phyloP scores from a whole-genome alignment of 2,329 filamentous ascomycete species.

The Trichoderma brevicompactum region DNA sequence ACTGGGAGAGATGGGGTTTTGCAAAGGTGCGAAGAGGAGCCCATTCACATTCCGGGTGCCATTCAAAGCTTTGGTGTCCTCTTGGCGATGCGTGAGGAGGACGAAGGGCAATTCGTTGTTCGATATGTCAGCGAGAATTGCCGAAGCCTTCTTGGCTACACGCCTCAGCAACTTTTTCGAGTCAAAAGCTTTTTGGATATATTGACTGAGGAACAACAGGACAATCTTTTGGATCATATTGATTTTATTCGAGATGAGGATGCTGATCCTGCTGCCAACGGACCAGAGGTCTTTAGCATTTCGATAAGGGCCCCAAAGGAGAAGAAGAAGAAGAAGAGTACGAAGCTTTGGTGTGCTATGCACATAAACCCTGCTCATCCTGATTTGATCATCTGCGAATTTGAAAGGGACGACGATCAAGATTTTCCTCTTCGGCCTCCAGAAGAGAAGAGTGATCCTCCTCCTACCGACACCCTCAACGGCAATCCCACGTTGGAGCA shows the following conservation, averaged over 20 bases:
- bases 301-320: constrained; percentile 64
- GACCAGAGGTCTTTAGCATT: constrained; percentile 84
- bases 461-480: constrained; percentile 74
- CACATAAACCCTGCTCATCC: constrained; percentile 72
- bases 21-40: constrained; percentile 87
- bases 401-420: constrained; percentile 80
- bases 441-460: constrained; percentile 53
- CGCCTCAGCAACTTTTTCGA: constrained; percentile 74
- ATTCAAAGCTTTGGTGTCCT: constrained; percentile 80
- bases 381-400: constrained; percentile 81
- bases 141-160: constrained; percentile 72
- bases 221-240: constrained; percentile 82
- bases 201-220: constrained; percentile 78
- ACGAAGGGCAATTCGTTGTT: constrained; percentile 69
- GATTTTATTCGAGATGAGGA: constrained; percentile 87
- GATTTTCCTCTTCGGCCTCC: constrained; percentile 68
- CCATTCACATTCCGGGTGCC: constrained; percentile 84
- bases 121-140: constrained; percentile 84
- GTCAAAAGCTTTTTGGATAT: constrained; percentile 81
- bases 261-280: constrained; percentile 72
- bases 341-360: constrained; percentile 86
- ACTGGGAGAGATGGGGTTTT: constrained; percentile 75
- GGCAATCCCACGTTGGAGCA: constrained; percentile 76
- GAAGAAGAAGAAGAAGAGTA: constrained; percentile 53
- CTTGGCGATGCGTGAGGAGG: constrained; percentile 72